Percentiles rank a stretch among this genome's conserved stretches.
phyloP scores from a whole-genome alignment of 1,139 yeast genomes.

The Geotrichum cucujoidarum region DNA sequence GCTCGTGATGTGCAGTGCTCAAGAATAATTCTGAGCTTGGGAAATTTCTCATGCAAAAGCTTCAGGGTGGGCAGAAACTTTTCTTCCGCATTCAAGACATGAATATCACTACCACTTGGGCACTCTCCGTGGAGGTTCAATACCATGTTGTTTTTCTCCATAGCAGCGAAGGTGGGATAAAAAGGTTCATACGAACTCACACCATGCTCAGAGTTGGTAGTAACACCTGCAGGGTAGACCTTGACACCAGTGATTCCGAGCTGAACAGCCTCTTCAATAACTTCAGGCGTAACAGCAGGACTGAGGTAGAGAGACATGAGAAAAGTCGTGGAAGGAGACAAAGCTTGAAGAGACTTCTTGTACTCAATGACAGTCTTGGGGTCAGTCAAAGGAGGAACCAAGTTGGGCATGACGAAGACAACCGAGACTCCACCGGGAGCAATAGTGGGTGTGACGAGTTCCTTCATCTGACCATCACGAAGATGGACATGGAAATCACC shows the following conservation, averaged over 20 bases:
- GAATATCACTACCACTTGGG: conserved; percentile 57
- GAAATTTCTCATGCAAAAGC: conserved; percentile 77
- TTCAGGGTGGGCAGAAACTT: conserved; percentile 85
- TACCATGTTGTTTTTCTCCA: conserved; percentile 72
- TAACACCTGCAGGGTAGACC: conserved; percentile 98
- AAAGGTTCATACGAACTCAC: conserved; percentile 85
- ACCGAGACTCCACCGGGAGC: conserved; percentile 85
- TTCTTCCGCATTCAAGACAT: conserved; percentile 90
- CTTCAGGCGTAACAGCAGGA: conserved; percentile 75
- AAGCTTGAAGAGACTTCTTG: conserved; percentile 54
- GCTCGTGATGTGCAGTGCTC: conserved; percentile 94
- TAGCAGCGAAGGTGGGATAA: conserved; percentile 82
- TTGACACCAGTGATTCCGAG: conserved; percentile 70
- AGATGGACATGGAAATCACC: conserved; percentile 97
- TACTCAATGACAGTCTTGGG: conserved; percentile 68
- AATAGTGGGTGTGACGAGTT: conserved; percentile 83
- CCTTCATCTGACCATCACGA: conserved; percentile 91
- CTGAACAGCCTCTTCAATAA: conserved; percentile 73
- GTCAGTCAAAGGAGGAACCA: conserved; percentile 89
- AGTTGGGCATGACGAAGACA: conserved; percentile 93
- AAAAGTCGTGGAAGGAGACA: conserved; percentile 80
- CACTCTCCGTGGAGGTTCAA: conserved; percentile 94
- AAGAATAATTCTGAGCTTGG: conserved; percentile 75
- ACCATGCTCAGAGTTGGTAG: conserved; percentile 90
- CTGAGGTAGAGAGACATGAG: conserved; percentile 85